Conservation (phyloP, 306 rosid genomes). For the Adenanthera pavonina region DNA sequence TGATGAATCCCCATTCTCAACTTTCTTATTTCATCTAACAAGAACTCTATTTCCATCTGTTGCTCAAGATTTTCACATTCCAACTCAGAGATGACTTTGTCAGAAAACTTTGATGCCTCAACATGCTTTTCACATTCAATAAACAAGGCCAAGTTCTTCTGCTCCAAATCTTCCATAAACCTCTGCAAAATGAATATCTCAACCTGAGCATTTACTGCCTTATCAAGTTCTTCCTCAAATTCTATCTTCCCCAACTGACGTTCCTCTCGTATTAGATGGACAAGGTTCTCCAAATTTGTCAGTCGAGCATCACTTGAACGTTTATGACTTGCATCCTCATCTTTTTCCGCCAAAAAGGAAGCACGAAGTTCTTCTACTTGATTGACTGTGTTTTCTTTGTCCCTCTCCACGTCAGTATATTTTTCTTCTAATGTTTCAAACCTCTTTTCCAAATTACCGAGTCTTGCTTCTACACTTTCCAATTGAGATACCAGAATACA, state of each 20-base stretch:
- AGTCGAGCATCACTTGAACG: constrained; percentile 68
- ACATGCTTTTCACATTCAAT: constrained; percentile 75
- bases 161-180: constrained; percentile 92
- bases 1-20: constrained; percentile 63
- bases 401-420: constrained; percentile 72
- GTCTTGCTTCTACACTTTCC: constrained; percentile 72
- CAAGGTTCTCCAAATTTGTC: constrained; percentile 64
- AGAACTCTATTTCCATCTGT: constrained; percentile 82
- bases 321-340: constrained; percentile 64
- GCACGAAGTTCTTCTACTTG: constrained; percentile 73
- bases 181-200: constrained; percentile 94
- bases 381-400: constrained; percentile 59
- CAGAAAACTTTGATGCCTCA: constrained; percentile 79
- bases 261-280: constrained; percentile 68
- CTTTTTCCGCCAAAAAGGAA: constrained; percentile 66
- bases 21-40: constrained; percentile 83
- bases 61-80: constrained; percentile 94
- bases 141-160: constrained; percentile 64
- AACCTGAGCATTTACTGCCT: constrained; percentile 87
- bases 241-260: constrained; percentile 70
- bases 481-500: constrained; percentile 64
- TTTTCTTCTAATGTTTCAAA: constrained; percentile 76
- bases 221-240: constrained; percentile 86
- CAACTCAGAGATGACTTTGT: constrained; percentile 80
- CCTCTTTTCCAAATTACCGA: constrained; percentile 73